Percentiles rank a stretch among this genome's conserved stretches.
Conservation (phyloP, 2,329 filamentous ascomycete species). For the Cercospora nicotianae region DNA sequence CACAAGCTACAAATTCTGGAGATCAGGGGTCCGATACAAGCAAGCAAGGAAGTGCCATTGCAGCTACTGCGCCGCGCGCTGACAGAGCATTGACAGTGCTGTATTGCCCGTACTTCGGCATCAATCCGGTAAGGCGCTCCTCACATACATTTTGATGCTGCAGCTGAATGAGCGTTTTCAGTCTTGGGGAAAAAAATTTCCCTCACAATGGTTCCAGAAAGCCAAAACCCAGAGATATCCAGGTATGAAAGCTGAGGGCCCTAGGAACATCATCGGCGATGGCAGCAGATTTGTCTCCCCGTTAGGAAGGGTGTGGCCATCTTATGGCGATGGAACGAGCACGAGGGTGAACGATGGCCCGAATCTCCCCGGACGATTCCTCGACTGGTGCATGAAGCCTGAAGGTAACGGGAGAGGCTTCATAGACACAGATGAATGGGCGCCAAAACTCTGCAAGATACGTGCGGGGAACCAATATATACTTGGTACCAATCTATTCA, state of each 20-base stretch:
- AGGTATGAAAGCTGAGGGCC: too few species aligned
- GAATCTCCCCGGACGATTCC: background rate
- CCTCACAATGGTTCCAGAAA: background rate
- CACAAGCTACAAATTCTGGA: background rate
- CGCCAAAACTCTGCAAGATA: background rate
- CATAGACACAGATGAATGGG: background rate
- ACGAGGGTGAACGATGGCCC: background rate
- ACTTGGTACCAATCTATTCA: slow-evolving; percentile 2
- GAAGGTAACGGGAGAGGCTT: background rate
- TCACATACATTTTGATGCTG: too few species aligned
- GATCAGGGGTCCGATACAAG: background rate
- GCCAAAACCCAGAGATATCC: background rate
- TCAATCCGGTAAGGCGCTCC: background rate
- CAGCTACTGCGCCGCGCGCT: too few species aligned
- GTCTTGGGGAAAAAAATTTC: background rate
- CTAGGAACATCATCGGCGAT: too few species aligned
- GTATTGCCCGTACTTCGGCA: background rate
- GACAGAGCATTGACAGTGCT: background rate
- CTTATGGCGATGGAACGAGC: background rate
- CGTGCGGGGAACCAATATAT: slow-evolving; percentile 2
- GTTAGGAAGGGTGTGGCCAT: background rate
- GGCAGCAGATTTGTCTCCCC: background rate
- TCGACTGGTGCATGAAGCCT: background rate
- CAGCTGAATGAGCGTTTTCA: background rate
- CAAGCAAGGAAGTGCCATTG: too few species aligned